phyloP scores from a whole-genome alignment of 352 stramenopile species.

The Phytopythium cucurbitacearum region DNA sequence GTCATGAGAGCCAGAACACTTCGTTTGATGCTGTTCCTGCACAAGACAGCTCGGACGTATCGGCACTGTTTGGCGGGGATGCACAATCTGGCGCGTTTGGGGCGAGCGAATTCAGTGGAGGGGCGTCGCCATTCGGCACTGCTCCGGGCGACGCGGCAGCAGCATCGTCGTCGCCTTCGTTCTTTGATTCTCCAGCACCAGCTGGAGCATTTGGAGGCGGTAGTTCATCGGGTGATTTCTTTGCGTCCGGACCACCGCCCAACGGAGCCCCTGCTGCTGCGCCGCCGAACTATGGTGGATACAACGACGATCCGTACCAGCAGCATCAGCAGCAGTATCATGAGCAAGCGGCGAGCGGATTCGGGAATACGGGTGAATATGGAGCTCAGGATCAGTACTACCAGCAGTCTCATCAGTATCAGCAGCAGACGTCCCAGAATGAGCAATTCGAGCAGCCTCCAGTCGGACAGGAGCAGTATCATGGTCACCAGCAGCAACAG shows the following conservation, averaged over 20 bases:
- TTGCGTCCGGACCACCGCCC: constrained; percentile 1
- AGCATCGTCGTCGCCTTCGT: constrained; percentile 14
- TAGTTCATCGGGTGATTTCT: constrained; percentile 5
- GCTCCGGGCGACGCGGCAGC: background rate
- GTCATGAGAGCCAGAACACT: no score
- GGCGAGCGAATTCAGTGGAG: no score
- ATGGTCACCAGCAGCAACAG: constrained; percentile 3
- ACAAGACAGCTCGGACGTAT: background rate
- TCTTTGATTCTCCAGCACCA: constrained; percentile 6
- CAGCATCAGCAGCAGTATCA: constrained; percentile 8
- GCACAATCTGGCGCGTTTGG: background rate
- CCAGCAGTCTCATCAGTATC: background rate
- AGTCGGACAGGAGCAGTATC: constrained; percentile 6
- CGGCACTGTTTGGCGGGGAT: background rate
- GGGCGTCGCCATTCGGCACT: background rate
- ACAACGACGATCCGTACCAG: background rate
- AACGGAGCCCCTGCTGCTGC: background rate
- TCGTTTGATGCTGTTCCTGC: no score
- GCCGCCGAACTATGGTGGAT: background rate
- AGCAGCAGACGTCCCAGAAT: constrained; percentile 6
- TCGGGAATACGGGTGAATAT: constrained; percentile 2
- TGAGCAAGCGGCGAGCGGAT: background rate
- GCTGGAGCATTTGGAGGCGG: constrained; percentile 6
- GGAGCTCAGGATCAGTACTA: background rate
- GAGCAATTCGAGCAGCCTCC: background rate